Evolutionary conservation across 345 rosid genomes (phyloP), one percentile per base, ranked within the genome.

Genomic region (Eucalyptus guilfoylei): DNA sequence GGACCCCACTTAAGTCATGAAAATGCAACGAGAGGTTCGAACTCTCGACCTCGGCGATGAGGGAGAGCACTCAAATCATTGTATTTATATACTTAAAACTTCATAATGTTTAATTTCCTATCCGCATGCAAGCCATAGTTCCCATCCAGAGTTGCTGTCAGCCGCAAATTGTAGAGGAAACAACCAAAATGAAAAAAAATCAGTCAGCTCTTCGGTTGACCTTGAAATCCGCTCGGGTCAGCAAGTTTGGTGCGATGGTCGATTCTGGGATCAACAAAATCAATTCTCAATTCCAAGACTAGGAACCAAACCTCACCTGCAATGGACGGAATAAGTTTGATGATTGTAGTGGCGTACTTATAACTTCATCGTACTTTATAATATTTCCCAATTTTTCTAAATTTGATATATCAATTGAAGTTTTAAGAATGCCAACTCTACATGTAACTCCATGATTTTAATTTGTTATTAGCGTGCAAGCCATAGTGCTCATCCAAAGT

Each of bases 91-190:
- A 50, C 23, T 50, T 50, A 49, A 49, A 49, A 52, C 0, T 52
- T 52, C 58, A 52, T 52, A 52, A 52, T 52, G 58, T 52, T 52
- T 52, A 52, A 52, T 52, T 1, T 52, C 5, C 19, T 52, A 60
- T 6, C 32, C 7, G 0, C 30, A 24, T 60, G 0, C 14, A 0
- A 60, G 67, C 67, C 67, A 12, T 60, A 28, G 0, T 60, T 60
- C 67, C 28, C 67, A 60, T 60, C 67, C n/a, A 60, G 32, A 60
- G 67, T 60, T 10, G 67, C 14, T 60, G 67, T 28, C 15, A 60
- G 0, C 0, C n/a, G 32, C 15, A 60, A 13, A 60, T 60, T 60
- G 67, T 30, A 28, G 67, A 26, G 2, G 7, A 60, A 60, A 60
- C n/a, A 13, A 60, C 69, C 69, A 60, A 28, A 58, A 60, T 4